Conservation (phyloP, 2,329 filamentous ascomycete species). For the Apiospora sp. region DNA sequence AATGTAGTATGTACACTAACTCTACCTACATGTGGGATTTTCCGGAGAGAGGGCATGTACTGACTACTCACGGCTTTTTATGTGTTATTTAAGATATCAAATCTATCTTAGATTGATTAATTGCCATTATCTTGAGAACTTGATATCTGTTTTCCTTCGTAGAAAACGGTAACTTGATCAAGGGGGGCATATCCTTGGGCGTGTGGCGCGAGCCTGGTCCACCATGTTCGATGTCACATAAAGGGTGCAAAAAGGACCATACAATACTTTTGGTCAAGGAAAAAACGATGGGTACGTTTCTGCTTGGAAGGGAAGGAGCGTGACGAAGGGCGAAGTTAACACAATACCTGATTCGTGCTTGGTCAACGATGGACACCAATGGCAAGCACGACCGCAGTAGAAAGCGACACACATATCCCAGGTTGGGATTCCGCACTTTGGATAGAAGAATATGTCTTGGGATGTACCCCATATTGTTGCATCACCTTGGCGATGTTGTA, state of each 20-base stretch:
- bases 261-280: neutral
- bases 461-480: no score
- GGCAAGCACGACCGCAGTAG: neutral
- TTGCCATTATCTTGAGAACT: no score
- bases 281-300: neutral
- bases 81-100: no score
- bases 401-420: neutral
- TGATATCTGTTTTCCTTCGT: no score
- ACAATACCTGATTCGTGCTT: neutral
- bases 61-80: no score
- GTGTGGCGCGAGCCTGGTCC: neutral
- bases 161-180: no score
- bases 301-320: constrained; percentile 7
- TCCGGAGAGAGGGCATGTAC: no score
- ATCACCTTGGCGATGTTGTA: neutral
- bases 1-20: no score
- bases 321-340: neutral
- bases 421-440: neutral
- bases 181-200: no score
- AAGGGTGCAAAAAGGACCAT: no score
- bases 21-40: no score
- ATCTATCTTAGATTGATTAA: no score
- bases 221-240: neutral
- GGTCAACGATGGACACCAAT: neutral
- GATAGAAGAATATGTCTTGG: neutral